Conservation (phyloP, 1,284 basidiomycete genomes). For the Thelephora terrestris region DNA sequence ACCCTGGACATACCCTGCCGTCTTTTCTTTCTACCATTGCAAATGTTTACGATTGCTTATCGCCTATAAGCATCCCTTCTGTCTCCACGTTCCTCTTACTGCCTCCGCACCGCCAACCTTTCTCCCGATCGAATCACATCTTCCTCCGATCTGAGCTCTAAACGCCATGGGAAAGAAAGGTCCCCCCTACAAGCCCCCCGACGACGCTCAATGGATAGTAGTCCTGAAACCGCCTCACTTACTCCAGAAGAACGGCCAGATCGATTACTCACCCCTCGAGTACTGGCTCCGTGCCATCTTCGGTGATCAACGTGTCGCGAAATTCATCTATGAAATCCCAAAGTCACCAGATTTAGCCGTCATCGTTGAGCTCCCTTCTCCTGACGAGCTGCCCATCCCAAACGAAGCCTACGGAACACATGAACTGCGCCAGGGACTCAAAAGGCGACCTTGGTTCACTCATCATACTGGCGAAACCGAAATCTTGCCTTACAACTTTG, state of each 20-base stretch:
- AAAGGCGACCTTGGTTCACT: neutral
- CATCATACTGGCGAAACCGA: neutral
- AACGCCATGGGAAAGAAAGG: slow-evolving; percentile 17
- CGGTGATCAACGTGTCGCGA: neutral
- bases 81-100: too few relatives aligned
- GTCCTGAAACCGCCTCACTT: neutral
- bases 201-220: neutral
- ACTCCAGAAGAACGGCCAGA: neutral
- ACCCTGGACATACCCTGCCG: too few relatives aligned
- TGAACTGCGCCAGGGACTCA: neutral
- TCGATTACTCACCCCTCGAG: neutral
- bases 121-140: too few relatives aligned
- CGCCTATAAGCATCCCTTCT: too few relatives aligned
- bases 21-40: too few relatives aligned
- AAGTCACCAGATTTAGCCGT: neutral
- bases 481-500: neutral
- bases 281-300: neutral
- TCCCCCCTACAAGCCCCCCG: slow-evolving; percentile 7
- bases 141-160: slow-evolving; percentile 13
- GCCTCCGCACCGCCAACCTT: too few relatives aligned
- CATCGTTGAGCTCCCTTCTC: neutral
- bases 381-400: neutral
- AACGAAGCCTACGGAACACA: neutral
- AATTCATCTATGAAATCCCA: neutral
- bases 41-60: too few relatives aligned